Conservation (phyloP, 345 rosid species). For the Gossypium ekmanianum region DNA sequence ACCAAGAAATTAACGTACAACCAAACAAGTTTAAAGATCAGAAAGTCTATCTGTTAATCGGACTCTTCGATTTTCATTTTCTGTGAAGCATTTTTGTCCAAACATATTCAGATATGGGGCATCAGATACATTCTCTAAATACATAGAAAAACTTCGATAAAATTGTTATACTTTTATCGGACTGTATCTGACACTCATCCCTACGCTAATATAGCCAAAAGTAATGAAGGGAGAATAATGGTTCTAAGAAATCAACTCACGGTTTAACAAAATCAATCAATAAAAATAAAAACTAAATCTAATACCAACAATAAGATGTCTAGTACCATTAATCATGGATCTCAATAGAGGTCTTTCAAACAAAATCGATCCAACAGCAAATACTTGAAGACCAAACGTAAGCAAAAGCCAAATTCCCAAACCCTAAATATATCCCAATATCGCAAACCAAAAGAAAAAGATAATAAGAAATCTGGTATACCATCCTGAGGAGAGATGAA, state of each 20-base stretch:
- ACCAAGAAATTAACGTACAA: not conserved
- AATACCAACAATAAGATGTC: not conserved
- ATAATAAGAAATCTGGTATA: conserved; percentile 10
- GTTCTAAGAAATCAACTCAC: not conserved
- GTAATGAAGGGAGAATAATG: not conserved
- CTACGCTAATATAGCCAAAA: not conserved
- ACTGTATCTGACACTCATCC: not conserved
- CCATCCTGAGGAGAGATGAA: conserved; percentile 59
- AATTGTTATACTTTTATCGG: no score
- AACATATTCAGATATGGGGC: not conserved
- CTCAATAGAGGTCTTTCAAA: not conserved
- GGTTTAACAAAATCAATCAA: not conserved
- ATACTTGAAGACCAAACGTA: not conserved
- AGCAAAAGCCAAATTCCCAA: not conserved
- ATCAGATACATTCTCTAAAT: no score
- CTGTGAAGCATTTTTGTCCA: not conserved
- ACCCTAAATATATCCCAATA: not conserved
- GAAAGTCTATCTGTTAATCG: not conserved
- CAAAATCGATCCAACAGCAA: not conserved
- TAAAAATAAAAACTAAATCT: no score
- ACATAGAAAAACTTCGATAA: no score
- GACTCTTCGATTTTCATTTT: not conserved
- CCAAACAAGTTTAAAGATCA: not conserved
- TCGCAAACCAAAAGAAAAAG: not conserved
- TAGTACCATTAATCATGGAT: not conserved